Conservation (phyloP, 768 basidiomycete species). For the Kwoniella mangroviensis region DNA sequence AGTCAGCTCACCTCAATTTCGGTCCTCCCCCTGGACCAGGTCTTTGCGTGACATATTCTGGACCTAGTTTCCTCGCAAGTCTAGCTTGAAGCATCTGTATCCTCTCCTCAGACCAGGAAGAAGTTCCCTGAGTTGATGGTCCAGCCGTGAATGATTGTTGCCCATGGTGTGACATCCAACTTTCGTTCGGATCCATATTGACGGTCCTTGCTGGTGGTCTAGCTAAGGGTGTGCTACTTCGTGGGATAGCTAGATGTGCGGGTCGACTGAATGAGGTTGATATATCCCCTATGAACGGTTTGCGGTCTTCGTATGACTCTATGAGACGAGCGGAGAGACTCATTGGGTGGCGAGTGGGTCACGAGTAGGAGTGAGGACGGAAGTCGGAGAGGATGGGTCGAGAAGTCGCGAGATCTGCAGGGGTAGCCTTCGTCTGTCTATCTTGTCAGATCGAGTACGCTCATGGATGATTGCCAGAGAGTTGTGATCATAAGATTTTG, state of each 20-base stretch:
- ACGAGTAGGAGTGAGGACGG: background rate
- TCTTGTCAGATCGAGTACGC: background rate
- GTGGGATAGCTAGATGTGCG: conserved; percentile 23
- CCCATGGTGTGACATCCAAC: conserved; percentile 29
- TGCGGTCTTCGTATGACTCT: conserved; percentile 42
- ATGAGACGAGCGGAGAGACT: conserved; percentile 47
- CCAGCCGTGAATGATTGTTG: background rate
- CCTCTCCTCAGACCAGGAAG: conserved; percentile 69
- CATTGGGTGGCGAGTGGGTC: conserved; percentile 28
- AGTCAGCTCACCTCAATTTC: conserved; percentile 70
- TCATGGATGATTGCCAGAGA: background rate
- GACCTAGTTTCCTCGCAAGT: conserved; percentile 85
- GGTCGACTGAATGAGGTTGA: conserved; percentile 21
- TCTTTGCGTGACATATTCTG: conserved; percentile 87
- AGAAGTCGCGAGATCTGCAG: too few species aligned
- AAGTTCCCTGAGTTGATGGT: conserved; percentile 58
- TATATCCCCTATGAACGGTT: conserved; percentile 11
- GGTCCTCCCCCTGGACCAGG: conserved; percentile 80
- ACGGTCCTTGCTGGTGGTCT: conserved; percentile 11
- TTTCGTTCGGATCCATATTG: conserved; percentile 19
- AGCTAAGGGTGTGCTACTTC: conserved; percentile 18
- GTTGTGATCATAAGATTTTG: background rate
- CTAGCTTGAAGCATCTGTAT: conserved; percentile 78
- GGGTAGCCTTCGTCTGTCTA: too few species aligned
- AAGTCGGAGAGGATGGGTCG: background rate